Base-by-base conservation (phyloP, 768 basidiomycete species). In the Roridomyces roridus region DNA sequence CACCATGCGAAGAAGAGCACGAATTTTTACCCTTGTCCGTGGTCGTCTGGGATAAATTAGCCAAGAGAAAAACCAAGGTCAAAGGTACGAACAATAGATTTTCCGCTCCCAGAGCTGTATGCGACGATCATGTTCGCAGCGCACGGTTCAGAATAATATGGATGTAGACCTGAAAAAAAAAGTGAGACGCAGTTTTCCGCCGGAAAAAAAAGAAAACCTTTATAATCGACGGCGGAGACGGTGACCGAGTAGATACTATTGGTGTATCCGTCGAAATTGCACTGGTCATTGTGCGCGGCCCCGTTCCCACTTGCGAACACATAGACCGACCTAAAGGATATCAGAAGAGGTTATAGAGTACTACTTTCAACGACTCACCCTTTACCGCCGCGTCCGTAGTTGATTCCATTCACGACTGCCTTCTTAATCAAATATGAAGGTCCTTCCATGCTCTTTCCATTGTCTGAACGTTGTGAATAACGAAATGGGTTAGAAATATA, bases 221-320 rank as follows among this genome's bases (percentile, higher is more conserved):
- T 92, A 70, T 89, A 86, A 67, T 98, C 97, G 56, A 98, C 81
- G 0, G 97, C 93, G n/a, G 94, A 88, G 25, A 99, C 94, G 0
- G 97, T 99, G 39, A 99, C 86, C 7, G 92, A 93, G 74, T 93
- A 98, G 55, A 98, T 96, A 66, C 91, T 93, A 70, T 99, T 99
- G 12, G 97, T 99, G 71, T 99, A 99, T 7, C 97, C 97, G 64
- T 98, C 96, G 68, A 99, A 98, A 71, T 99, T 99, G 79, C 97
- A 99, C 71, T 98, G 96, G 68, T 99, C 97, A 17, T 91, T 93
- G 51, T 83, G 81, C 8, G 82, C 83, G 26, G 94, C 97, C 8
- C 97, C 97, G 68, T 99, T 99, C 0, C 97, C 97, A 50, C 93
- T 95, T 5, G 97, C 97, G 67, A 98, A 99, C 24, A 99, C 97